phyloP scores from a whole-genome alignment of 257 asterid genomes.

The Solanum peruvianum region DNA sequence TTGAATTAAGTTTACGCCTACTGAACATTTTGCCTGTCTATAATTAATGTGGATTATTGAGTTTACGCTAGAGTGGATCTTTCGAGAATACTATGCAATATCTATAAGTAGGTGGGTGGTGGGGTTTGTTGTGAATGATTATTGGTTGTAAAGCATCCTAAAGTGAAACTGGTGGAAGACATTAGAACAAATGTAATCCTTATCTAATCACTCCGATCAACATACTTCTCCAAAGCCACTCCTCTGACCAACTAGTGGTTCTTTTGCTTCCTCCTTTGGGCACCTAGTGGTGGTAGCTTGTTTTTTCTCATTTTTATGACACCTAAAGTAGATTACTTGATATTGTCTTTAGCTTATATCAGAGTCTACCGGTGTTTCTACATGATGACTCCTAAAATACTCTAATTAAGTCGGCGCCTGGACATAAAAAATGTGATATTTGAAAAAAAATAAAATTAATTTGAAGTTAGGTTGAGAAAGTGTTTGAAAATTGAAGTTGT shows the following conservation, averaged over 20 bases:
- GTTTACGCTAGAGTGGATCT: not conserved
- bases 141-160: not conserved
- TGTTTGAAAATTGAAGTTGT: not conserved
- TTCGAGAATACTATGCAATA: not conserved
- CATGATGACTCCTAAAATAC: not conserved
- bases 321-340: not conserved
- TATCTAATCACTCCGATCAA: not conserved
- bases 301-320: not conserved
- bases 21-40: not conserved
- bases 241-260: not conserved
- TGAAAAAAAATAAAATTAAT: not conserved
- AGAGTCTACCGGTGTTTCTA: not conserved
- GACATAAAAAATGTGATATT: not conserved
- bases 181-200: not conserved
- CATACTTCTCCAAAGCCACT: not conserved
- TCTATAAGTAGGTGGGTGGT: not conserved
- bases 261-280: not conserved
- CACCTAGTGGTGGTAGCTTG: not conserved
- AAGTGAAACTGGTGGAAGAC: not conserved
- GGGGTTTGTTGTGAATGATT: not conserved
- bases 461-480: not conserved
- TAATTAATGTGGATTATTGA: not conserved
- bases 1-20: not conserved
- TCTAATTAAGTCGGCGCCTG: not conserved
- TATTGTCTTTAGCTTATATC: not conserved